A percentile compares a stretch with the other conserved stretches of the same genome.
Conservation (phyloP, 2,329 filamentous ascomycete species). For the Bipolaris oryzae region DNA sequence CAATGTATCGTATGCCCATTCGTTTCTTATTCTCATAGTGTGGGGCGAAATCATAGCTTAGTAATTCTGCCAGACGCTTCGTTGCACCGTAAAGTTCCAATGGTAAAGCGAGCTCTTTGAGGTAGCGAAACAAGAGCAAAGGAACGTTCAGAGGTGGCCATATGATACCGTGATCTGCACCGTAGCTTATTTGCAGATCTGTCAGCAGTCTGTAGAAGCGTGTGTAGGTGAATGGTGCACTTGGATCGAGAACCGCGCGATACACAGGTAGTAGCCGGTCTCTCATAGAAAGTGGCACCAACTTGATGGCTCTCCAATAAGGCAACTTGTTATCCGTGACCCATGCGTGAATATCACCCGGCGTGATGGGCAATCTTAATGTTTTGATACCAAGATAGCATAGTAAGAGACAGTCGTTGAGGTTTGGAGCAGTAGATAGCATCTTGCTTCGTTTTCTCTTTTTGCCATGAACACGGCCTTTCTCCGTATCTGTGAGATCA, state of each 20-base stretch:
- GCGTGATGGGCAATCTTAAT: slow-evolving; percentile 74
- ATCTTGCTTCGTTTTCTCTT: slow-evolving; percentile 46
- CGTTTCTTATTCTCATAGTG: slow-evolving; percentile 46
- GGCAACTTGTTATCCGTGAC: slow-evolving; percentile 70
- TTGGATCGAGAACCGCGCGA: slow-evolving; percentile 63
- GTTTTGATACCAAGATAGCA: slow-evolving; percentile 81
- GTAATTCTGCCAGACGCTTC: slow-evolving; percentile 60
- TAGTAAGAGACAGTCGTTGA: slow-evolving; percentile 76
- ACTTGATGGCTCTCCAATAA: slow-evolving; percentile 68
- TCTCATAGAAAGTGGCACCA: slow-evolving; percentile 68
- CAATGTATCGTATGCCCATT: slow-evolving; percentile 48
- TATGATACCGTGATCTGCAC: slow-evolving; percentile 69
- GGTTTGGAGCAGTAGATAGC: slow-evolving; percentile 63
- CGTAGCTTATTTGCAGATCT: slow-evolving; percentile 67
- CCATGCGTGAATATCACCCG: slow-evolving; percentile 75
- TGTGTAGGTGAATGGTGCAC: slow-evolving; percentile 55
- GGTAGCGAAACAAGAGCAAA: slow-evolving; percentile 70
- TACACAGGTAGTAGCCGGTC: slow-evolving; percentile 68
- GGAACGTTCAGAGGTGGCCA: slow-evolving; percentile 76
- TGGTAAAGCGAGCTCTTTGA: slow-evolving; percentile 76
- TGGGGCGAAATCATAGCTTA: slow-evolving; percentile 64
- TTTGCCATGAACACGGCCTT: slow-evolving; percentile 35
- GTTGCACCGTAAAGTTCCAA: slow-evolving; percentile 69
- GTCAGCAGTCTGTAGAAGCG: slow-evolving; percentile 69
- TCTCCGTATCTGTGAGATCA: slow-evolving; percentile 47